Conservation (phyloP, 2,329 filamentous ascomycete species). For the Aspergillus fructus region DNA sequence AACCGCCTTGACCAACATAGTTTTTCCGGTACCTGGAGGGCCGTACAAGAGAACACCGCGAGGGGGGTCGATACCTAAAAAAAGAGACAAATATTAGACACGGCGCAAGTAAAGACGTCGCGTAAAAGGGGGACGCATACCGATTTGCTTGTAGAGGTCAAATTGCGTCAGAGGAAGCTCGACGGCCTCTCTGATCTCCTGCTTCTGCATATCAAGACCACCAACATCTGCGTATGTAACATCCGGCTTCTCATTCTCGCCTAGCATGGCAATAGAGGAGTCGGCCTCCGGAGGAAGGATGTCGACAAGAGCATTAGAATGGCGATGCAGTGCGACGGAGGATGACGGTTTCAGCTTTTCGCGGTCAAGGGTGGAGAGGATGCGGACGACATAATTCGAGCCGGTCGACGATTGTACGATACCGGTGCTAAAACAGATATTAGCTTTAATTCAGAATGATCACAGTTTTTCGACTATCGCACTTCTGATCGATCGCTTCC, state of each 20-base stretch:
- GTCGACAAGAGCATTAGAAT: constrained; percentile 97
- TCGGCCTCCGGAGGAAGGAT: constrained; percentile 98
- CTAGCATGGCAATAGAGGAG: constrained; percentile 97
- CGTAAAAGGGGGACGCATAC: constrained; percentile 39
- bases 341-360: constrained; percentile 97
- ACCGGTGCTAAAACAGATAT: constrained; percentile 66
- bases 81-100: background rate
- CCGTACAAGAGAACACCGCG: constrained; percentile 95
- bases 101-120: background rate
- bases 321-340: constrained; percentile 93
- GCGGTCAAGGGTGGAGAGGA: constrained; percentile 95
- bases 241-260: constrained; percentile 94
- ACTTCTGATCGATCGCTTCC: constrained; percentile 99
- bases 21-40: constrained; percentile 93
- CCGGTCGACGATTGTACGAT: constrained; percentile 98
- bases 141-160: constrained; percentile 98
- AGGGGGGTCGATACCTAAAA: constrained; percentile 78
- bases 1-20: constrained; percentile 96
- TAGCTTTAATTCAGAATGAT: constrained; percentile 11
- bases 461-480: constrained; percentile 33
- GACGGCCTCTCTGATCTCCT: constrained; percentile 96
- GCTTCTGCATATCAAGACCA: constrained; percentile 99
- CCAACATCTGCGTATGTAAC: constrained; percentile 97
- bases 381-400: constrained; percentile 98
- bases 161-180: constrained; percentile 97